These are phyloP conservation scores for Exutisphaerella laricina DNA, from an alignment of 2,329 filamentous ascomycete species.

Conservation along the genomic window DNA sequence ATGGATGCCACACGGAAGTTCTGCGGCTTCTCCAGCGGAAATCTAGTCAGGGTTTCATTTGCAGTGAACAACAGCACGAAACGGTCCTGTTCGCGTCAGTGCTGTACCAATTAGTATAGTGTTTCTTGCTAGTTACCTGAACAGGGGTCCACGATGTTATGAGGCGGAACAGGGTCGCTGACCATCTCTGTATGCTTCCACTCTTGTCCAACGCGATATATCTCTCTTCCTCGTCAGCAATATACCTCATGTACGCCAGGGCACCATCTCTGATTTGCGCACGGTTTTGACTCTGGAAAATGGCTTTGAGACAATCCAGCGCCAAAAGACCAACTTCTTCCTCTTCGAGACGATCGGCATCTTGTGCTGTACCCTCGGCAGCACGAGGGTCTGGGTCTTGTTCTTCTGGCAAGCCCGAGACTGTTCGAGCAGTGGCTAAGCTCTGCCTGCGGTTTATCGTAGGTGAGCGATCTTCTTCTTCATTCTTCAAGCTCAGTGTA, in stretches of 20 bases:
- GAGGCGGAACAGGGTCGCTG: slow-evolving; percentile 72
- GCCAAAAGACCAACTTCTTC: slow-evolving; percentile 81
- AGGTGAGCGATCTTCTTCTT: slow-evolving; percentile 61
- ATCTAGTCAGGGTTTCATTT: slow-evolving; percentile 67
- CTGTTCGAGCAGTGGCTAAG: slow-evolving; percentile 69
- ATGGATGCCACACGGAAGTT: slow-evolving; percentile 64
- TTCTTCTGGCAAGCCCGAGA: slow-evolving; percentile 48
- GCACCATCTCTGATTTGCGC: slow-evolving; percentile 76
- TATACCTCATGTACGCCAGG: slow-evolving; percentile 66
- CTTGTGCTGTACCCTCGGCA: slow-evolving; percentile 72
- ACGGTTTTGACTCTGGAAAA: slow-evolving; percentile 77
- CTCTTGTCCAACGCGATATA: slow-evolving; percentile 7
- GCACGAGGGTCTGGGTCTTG: slow-evolving; percentile 58
- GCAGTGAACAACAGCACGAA: slow-evolving; percentile 82
- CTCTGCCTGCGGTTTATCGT: slow-evolving; percentile 66
- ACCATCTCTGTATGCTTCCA: slow-evolving; percentile 55
- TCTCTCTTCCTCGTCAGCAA: slow-evolving; percentile 39
- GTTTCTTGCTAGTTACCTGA: slow-evolving; percentile 43
- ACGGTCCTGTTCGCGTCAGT: slow-evolving; percentile 51
- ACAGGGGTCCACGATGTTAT: slow-evolving; percentile 85
- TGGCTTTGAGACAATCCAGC: slow-evolving; percentile 76
- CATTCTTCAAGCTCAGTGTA: slow-evolving; percentile 59
- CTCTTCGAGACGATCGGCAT: slow-evolving; percentile 84
- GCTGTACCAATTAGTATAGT: not conserved
- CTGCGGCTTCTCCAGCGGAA: slow-evolving; percentile 57